These are phyloP conservation scores for Hypomyces perniciosus DNA, from an alignment of 2,329 filamentous ascomycete species.

Conservation along the genomic window DNA sequence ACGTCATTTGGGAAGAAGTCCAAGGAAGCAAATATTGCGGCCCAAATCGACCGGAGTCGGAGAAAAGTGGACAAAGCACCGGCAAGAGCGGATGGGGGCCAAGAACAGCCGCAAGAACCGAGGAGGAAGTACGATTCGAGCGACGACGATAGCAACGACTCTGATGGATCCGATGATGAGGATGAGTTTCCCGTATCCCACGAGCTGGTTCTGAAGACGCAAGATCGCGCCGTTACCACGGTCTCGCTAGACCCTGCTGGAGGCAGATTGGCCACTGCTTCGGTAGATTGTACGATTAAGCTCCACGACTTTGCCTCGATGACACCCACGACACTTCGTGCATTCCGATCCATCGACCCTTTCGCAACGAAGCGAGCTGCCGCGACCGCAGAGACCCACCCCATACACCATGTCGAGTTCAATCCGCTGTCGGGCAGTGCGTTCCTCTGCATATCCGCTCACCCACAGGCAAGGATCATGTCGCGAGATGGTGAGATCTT, in stretches of 20 bases:
- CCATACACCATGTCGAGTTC: conserved; percentile 81
- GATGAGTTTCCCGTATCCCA: conserved; percentile 92
- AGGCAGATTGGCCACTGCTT: conserved; percentile 80
- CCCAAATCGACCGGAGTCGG: conserved; percentile 75
- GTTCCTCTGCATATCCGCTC: conserved; percentile 81
- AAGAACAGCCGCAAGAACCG: conserved; percentile 14
- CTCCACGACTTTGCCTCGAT: conserved; percentile 93
- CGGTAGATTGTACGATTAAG: conserved; percentile 84
- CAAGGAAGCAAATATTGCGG: conserved; percentile 65
- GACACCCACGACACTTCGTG: conserved; percentile 88
- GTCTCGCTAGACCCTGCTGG: conserved; percentile 81
- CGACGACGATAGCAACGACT: conserved; percentile 40
- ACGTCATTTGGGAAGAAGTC: conserved; percentile 79
- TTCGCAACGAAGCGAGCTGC: conserved; percentile 65
- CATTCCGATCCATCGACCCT: conserved; percentile 89
- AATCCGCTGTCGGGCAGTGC: conserved; percentile 73
- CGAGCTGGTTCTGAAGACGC: conserved; percentile 86
- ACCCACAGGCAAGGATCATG: conserved; percentile 84
- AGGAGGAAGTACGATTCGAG: conserved; percentile 38
- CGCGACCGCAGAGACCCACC: conserved; percentile 73
- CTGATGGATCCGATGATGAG: conserved; percentile 61
- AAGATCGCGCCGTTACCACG: conserved; percentile 80
- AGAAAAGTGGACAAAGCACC: conserved; percentile 37
- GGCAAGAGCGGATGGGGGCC: conserved; percentile 12
- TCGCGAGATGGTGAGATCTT: conserved; percentile 81